Base-by-base conservation (phyloP, 768 basidiomycete genomes). In the Mycena epipterygia region DNA sequence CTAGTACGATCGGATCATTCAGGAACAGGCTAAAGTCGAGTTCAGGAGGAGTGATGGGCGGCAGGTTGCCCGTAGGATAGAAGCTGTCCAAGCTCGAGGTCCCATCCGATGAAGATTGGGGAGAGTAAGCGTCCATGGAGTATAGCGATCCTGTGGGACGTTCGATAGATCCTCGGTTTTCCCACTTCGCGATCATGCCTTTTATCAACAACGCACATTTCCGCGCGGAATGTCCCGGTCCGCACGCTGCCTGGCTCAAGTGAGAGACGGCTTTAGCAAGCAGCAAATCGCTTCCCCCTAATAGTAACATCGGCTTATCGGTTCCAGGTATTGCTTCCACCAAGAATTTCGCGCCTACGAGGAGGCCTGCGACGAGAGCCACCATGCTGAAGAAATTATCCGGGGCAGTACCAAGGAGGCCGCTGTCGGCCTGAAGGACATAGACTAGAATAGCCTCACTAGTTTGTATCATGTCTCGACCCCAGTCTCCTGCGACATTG, bases 331-430 rank as follows among this genome's bases (percentile, higher is more conserved):
- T 75, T 79, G 4, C 78, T 77, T 0, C 73, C 72, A 35, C 79
- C 14, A 82, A 76, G 74, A 83, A 83, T 70, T 83, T 84, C 33
- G 79, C 79, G 16, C 80, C 71, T 32, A 85, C 76, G 53, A 84
- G 52, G 37, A 79, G 82, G 3, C 82, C 76, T 2, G 84, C 78
- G 55, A 83, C 81, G 33, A 84, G 79, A 0, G 81, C 77, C 41
- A 84, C 74, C 84, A 84, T 84, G 23, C 77, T 76, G 71, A 82
- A 85, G 41, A 85, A 52, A 46, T 76, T 78, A 70, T 84, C 84
- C 1, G 84, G 84, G 12, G 83, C 82, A 0, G 83, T 78, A 66
- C 80, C 78, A 61, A 84, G 73, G 19, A 82, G 65, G 1, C 72
- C 70, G 23, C 74, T 61, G 58, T 84, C 84, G 42, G 64, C 64